A percentile compares a stretch with the other conserved stretches of the same genome.
These are phyloP conservation scores for Pythium coloratum DNA, from an alignment of 352 stramenopile genomes.

Conservation along the genomic window DNA sequence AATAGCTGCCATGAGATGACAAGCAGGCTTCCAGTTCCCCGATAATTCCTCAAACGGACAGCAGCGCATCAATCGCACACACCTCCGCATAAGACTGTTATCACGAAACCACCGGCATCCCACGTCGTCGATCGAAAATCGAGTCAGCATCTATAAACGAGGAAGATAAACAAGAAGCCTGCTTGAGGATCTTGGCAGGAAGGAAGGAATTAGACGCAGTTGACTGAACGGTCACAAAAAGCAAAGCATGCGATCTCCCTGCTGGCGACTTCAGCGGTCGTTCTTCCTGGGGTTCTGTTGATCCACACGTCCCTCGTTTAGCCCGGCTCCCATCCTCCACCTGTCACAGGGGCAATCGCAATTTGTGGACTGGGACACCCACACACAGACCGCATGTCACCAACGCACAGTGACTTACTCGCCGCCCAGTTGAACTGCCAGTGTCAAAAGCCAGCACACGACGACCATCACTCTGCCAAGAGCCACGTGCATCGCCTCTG, in stretches of 20 bases:
- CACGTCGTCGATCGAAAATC: background rate
- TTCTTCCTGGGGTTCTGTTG: background rate
- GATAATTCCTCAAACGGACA: slow-evolving; percentile 2
- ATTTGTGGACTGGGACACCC: background rate
- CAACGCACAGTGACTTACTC: slow-evolving; percentile 1
- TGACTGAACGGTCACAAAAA: background rate
- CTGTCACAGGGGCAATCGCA: slow-evolving; percentile 1
- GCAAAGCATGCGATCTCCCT: background rate
- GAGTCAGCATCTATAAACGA: background rate
- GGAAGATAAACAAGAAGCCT: slow-evolving; percentile 1
- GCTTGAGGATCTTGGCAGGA: background rate
- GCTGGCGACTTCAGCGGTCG: slow-evolving; percentile 4
- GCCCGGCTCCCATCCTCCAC: background rate
- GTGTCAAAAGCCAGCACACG: background rate
- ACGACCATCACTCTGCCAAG: slow-evolving; percentile 1
- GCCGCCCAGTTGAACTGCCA: background rate
- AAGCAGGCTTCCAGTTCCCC: background rate
- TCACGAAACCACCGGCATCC: background rate
- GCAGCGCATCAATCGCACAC: background rate
- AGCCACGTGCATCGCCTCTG: background rate
- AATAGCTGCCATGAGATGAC: slow-evolving; percentile 6
- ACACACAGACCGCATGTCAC: background rate
- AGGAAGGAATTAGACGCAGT: background rate
- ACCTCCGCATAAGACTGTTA: slow-evolving; percentile 1
- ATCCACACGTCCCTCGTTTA: background rate